Evolutionary conservation across 305 asterid genomes (phyloP).

Genomic region (Andrographis paniculata): DNA sequence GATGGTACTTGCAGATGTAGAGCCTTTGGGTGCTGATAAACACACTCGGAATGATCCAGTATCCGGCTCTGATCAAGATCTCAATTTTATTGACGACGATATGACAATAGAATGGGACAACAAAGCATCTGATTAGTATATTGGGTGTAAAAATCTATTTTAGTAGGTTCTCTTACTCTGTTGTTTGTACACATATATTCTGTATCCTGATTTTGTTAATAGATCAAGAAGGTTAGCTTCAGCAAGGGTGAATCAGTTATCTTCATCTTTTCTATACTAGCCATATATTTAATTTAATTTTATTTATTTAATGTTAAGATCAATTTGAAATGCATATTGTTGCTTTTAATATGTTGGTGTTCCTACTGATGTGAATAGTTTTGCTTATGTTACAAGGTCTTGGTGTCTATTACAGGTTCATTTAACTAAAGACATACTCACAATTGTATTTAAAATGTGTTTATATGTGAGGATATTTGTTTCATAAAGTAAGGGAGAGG

Average conservation of each 20-base stretch:
- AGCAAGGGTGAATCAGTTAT: no score
- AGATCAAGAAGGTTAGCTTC: no score
- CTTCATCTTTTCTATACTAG: not conserved
- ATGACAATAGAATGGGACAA: conserved; percentile 24
- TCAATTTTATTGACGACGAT: conserved; percentile 61
- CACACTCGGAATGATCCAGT: conserved; percentile 32
- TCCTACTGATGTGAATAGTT: not conserved
- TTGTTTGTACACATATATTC: no score
- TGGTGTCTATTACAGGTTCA: conserved; percentile 14
- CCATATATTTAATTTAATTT: not conserved
- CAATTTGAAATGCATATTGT: not conserved
- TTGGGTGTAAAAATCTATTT: conserved; percentile 11
- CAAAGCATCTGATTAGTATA: conserved; percentile 1
- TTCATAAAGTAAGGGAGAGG: conserved; percentile 57
- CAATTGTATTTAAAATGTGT: conserved; percentile 5
- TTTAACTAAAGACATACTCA: conserved; percentile 10
- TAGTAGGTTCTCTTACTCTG: not conserved
- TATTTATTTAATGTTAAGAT: not conserved
- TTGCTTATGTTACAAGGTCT: not conserved
- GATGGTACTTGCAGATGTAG: conserved; percentile 43
- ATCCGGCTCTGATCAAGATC: conserved; percentile 53
- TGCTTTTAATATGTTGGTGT: not conserved
- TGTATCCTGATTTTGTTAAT: no score
- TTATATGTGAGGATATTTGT: conserved; percentile 5
- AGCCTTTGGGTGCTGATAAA: conserved; percentile 42